Base-by-base conservation (phyloP, 1,284 basidiomycete genomes). In the Neotropicomus parvogracilis region DNA sequence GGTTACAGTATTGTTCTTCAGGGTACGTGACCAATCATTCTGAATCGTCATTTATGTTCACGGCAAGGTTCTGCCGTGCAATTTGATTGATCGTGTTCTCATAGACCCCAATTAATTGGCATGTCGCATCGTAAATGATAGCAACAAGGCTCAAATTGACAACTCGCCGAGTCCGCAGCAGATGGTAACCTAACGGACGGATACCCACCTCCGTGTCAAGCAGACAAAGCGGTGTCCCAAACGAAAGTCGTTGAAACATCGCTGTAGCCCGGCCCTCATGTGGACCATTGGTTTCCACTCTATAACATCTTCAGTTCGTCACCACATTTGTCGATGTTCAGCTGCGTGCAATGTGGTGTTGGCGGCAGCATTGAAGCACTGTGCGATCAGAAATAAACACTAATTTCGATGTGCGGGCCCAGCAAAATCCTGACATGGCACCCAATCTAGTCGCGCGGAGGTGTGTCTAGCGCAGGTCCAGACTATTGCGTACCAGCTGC, bases 341-440 rank as follows among this genome's bases (percentile, higher is more conserved):
- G 8, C 40, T 13, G 4, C 40, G 12, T 24, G 40, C 20, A 8
- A 13, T 11, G 20, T 20, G 14, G 29, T 24, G 7, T 41, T 41
- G 40, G 29, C 7, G 40, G 28, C 3, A 42, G 9, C 21, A 13
- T 24, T 14, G 29, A 17, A 17, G 20, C n/a, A 9, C 10, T 34
- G 14, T 29, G 40, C 12, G 5, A 3, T 20, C 29, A 42, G 24
- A 13, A 7, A 24, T 16, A 29, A 26, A 42, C 40, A 42, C 11
- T 20, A 13, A 12, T 36, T 35, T 12, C n/a, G n/a, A n/a, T n/a
- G n/a, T n/a, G 11, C 11, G 31, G 40, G 12, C 6, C 29, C 7
- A n/a, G n/a, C n/a, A n/a, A n/a, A n/a, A n/a, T 58, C 58, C 28
- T 52, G 58, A 9, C 39, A 21, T 10, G 57, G 59, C 20, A 52